phyloP scores from a whole-genome alignment of 805 yeast species.

The Wickerhamomyces strasburgensis region DNA sequence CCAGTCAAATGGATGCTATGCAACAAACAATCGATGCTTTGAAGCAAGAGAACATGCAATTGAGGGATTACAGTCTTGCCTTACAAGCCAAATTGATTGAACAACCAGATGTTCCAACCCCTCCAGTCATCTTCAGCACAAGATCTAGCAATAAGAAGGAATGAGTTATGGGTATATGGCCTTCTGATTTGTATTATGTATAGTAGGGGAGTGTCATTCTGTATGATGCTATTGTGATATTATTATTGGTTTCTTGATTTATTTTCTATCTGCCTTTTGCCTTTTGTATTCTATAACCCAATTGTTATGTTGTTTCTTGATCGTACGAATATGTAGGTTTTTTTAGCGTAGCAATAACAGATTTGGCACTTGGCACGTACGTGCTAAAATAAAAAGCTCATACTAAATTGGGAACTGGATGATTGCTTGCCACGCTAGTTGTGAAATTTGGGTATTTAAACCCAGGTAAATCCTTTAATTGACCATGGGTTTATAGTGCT shows the following conservation, averaged over 20 bases:
- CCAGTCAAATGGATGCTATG: constrained; percentile 56
- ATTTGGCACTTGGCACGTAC: too few species aligned
- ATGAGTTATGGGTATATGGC: too few species aligned
- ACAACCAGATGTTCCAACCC: constrained; percentile 38
- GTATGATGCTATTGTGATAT: too few species aligned
- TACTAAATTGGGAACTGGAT: too few species aligned
- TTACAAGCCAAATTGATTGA: constrained; percentile 65
- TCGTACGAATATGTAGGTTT: too few species aligned
- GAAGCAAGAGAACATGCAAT: constrained; percentile 62
- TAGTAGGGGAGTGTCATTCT: too few species aligned
- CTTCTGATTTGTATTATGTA: background rate
- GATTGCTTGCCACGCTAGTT: background rate
- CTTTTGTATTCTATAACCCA: background rate
- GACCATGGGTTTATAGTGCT: background rate
- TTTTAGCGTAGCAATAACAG: too few species aligned
- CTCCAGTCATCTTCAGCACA: constrained; percentile 26
- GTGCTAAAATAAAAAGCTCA: too few species aligned
- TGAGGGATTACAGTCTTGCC: constrained; percentile 67
- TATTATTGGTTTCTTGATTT: too few species aligned
- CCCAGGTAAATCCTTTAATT: background rate
- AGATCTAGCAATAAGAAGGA: constrained; percentile 13
- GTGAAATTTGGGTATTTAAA: background rate
- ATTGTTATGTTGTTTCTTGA: background rate
- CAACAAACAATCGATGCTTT: constrained; percentile 63
- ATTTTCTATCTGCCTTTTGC: background rate